Evolutionary conservation across 1,139 yeast species (phyloP), one percentile per base, ranked within the genome.

Genomic region (Hemisphaericaspora subhashii): DNA sequence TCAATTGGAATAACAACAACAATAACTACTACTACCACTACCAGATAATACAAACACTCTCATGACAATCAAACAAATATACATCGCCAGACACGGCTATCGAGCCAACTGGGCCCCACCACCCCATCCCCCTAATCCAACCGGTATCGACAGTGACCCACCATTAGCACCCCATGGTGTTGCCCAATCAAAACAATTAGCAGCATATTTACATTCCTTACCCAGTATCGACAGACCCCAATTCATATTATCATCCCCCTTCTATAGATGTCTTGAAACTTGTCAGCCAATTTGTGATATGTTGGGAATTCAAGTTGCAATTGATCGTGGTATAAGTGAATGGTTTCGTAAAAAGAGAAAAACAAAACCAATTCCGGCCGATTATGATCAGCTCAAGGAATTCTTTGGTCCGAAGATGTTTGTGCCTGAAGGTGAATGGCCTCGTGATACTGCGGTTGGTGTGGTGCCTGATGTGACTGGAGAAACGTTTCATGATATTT

Each of bases 261-360:
- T 88, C 58, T 89, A 87, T 58, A 68, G 98, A 44, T 92, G 98
- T 59, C 69, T 90, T 12, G 90, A 92, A 58, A 89, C 98, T 0
- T 77, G 85, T 3, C 74, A 77, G 33, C 86, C 90, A 2, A 65
- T 81, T n/a, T 80, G 90, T 1, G 67, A 74, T 25, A 59, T 61
- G 34, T 62, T 84, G 18, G 77, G 69, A 10, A 54, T 82, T 25
- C 78, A 79, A n/a, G 73, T 86, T 11, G 71, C 66, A 27, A 60
- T 83, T 9, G 95, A 87, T 53, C 62, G 81, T 41, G 95, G 95
- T 1, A 74, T 85, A 13, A 89, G 87, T 8, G 86, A 81, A 52
- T 81, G 85, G 84, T 81, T 78, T 46, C 74, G 77, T 50, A 77
- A 77, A 16, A 74, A 71, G 31, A 60, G 86, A 52, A 64, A 62